Evolutionary conservation across 2,329 filamentous ascomycete species (phyloP), one percentile per base, ranked within the genome.

Genomic region (Fusarium nanum): DNA sequence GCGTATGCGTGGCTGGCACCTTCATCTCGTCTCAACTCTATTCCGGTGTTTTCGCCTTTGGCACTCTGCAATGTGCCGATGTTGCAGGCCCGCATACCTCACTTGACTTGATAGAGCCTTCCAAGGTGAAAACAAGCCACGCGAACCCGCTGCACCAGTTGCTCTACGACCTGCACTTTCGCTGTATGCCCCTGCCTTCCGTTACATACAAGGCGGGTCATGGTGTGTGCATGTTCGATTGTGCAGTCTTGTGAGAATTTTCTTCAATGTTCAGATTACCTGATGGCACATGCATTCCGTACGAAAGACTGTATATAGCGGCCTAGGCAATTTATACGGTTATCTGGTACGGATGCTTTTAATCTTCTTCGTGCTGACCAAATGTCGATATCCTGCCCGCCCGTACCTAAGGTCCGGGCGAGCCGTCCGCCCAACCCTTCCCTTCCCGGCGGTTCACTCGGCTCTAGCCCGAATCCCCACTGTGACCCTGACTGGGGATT

Each of bases 391-490:
- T 76, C 66, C 64, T 68, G 63, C 57, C 50, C 60, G 46, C 48
- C 42, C 32, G 59, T 64, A 58, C 47, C 63, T 59, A 58, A 60
- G 69, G 52, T 62, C 73, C 73, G 61, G 62, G 71, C 59, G 60
- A 72, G 66, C 68, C 67, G 63, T 58, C 72, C 65, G 56, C 56
- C 49, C 64, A 72, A 61, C 68, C 69, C 73, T 68, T 73, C 74
- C 65, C 74, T 75, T 75, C 74, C 71, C 73, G 77, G 78, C 78
- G 76, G 75, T 77, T 79, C 75, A 75, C 73, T 80, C 80, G 80
- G 80, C 78, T 80, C 74, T 72, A 78, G 76, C 75, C 78, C 76
- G 75, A 80, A 75, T 73, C 72, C 70, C 76, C 78, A 79, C 74
- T 73, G 53, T 67, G 65, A 74, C 77, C 70, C 74, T 73, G 75